Evolutionary conservation across 768 basidiomycete genomes (phyloP), one percentile per base, ranked within the genome.

Genomic region (Rossbeevera mucosa): DNA sequence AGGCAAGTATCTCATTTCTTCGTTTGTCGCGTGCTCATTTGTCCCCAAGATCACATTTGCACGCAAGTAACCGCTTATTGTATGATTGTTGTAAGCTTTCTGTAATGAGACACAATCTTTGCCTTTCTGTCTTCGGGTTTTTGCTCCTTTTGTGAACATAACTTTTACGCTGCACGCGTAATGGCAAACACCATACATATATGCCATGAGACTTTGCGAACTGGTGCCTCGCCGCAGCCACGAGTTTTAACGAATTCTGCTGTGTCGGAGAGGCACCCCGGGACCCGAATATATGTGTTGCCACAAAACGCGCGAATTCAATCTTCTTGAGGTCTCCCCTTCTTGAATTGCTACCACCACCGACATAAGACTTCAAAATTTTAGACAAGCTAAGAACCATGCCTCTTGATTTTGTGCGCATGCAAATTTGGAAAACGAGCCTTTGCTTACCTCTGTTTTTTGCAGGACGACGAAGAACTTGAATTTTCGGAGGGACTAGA

Each of bases 11-110:
- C 26, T 33, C 24, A 24, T 21, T 36, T 43, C 16, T 8, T 53
- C 31, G 8, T 31, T 44, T 9, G 44, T 46, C 43, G 14, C 24
- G 25, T 45, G 40, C 50, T 61, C 25, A 58, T 44, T 18, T 11
- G 38, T 52, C 47, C 58, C 60, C 26, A 58, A 86, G 84, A 85
- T 87, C 59, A 87, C 85, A 26, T 87, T 85, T 61, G 85, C 85
- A 50, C 82, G 85, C 71, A 87, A 86, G 66, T 87, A 78, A 71
- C 30, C 51, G 54, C 52, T 61, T 69, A 55, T 64, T 55, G 59
- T 66, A 66, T 56, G 59, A 52, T 48, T 54, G 54, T 59, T 57
- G 55, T 62, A 62, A 60, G 63, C 66, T 45, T 48, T 63, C 44
- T 68, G 64, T 67, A 65, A 64, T 66, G 55, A 58, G 58, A 59